Percentiles rank a stretch among this genome's conserved stretches.
Conservation (phyloP, 306 rosid genomes). For the Rosa persica region DNA sequence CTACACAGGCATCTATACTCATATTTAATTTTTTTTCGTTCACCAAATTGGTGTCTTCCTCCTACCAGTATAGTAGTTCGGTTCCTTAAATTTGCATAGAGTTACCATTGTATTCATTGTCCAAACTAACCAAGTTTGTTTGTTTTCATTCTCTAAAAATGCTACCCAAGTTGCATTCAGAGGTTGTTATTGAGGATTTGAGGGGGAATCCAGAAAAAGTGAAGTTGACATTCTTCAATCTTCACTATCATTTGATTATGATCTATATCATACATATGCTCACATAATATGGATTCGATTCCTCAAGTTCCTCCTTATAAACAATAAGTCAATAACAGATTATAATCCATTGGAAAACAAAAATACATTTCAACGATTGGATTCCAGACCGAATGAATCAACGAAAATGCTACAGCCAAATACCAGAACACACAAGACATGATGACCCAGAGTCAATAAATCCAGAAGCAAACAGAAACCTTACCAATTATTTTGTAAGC, state of each 20-base stretch:
- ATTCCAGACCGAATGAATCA: background rate
- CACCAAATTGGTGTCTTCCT: background rate
- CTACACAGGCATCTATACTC: background rate
- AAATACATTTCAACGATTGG: background rate
- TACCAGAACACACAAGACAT: background rate
- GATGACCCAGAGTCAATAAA: background rate
- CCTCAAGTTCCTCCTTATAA: background rate
- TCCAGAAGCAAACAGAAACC: background rate
- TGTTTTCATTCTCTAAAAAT: background rate
- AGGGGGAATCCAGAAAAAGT: background rate
- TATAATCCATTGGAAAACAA: background rate
- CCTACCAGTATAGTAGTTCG: background rate
- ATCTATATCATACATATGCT: background rate
- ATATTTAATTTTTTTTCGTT: too few species aligned
- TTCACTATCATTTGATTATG: background rate
- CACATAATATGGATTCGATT: slow-evolving; percentile 15
- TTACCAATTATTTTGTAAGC: slow-evolving; percentile 24
- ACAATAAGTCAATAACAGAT: background rate
- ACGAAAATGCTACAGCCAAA: slow-evolving; percentile 1
- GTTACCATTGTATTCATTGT: background rate
- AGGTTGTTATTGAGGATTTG: background rate
- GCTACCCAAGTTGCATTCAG: background rate
- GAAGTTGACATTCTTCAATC: slow-evolving; percentile 11
- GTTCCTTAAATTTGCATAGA: background rate
- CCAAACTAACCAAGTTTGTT: background rate